Conservation (phyloP, 768 basidiomycete species). For the Rhodosporidiobolus sp. region DNA sequence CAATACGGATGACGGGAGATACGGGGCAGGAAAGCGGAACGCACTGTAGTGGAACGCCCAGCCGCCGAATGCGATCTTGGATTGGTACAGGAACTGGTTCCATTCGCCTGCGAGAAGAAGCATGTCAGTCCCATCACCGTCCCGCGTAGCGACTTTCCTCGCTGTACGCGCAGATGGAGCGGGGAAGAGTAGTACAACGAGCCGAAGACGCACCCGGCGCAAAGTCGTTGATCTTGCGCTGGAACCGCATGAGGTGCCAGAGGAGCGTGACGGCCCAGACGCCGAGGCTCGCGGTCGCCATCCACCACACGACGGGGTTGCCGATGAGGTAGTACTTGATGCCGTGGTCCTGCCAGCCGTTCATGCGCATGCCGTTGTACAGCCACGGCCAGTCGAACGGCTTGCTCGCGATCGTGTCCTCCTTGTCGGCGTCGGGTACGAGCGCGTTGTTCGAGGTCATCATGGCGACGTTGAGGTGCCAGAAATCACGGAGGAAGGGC, state of each 20-base stretch:
- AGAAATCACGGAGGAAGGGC: constrained; percentile 93
- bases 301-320: constrained; percentile 92
- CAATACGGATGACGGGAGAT: constrained; percentile 14
- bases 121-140: background rate
- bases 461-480: constrained; percentile 99
- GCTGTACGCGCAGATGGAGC: too few relatives aligned
- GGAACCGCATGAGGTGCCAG: constrained; percentile 73
- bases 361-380: constrained; percentile 88
- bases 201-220: constrained; percentile 63
- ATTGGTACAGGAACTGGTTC: constrained; percentile 90
- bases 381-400: constrained; percentile 94
- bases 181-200: too few relatives aligned
- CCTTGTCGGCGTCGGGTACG: constrained; percentile 94
- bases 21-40: constrained; percentile 44
- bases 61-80: constrained; percentile 84
- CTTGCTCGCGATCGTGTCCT: constrained; percentile 90
- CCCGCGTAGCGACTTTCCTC: too few relatives aligned
- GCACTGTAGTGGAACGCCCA: constrained; percentile 87
- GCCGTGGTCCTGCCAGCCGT: constrained; percentile 85
- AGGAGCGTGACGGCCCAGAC: constrained; percentile 57
- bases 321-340: constrained; percentile 86
- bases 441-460: constrained; percentile 99
- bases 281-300: constrained; percentile 64
- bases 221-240: constrained; percentile 89
- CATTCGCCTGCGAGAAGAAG: constrained; percentile 63